Conservation (phyloP, 345 rosid genomes). For the Aegle marmelos region DNA sequence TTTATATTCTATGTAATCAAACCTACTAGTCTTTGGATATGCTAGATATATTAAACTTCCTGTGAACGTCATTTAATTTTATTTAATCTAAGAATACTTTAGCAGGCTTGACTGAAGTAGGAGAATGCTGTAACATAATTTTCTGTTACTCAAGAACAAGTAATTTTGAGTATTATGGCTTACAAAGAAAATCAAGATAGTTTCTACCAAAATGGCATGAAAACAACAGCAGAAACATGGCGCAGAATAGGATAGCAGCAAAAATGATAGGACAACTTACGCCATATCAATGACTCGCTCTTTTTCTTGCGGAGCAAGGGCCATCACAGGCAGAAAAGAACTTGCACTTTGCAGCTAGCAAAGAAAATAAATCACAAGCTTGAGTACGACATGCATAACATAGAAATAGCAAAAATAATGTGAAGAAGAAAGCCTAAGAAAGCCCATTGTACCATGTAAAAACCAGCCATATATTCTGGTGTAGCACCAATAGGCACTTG, state of each 20-base stretch:
- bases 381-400: conserved; percentile 7
- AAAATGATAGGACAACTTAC: conserved; percentile 46
- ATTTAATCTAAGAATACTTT: neutral
- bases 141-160: neutral
- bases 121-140: neutral
- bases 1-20: no score
- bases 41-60: neutral
- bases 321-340: conserved; percentile 97
- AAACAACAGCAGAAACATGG: neutral
- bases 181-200: neutral
- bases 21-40: neutral
- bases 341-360: conserved; percentile 91
- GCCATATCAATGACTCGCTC: conserved; percentile 93
- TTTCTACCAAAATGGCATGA: neutral
- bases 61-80: neutral
- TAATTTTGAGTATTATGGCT: neutral
- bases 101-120: neutral
- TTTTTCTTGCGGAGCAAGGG: conserved; percentile 95
- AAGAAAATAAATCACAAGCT: conserved; percentile 6
- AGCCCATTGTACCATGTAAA: conserved; percentile 62
- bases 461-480: conserved; percentile 96
- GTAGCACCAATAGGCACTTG: conserved; percentile 98
- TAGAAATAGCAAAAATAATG: neutral
- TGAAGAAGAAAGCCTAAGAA: conserved; percentile 5
- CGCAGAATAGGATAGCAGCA: neutral